A percentile compares a stretch with the other conserved stretches of the same genome.
Evolutionary conservation across 768 basidiomycete species (phyloP).

Genomic region (Kwoniella pini): DNA sequence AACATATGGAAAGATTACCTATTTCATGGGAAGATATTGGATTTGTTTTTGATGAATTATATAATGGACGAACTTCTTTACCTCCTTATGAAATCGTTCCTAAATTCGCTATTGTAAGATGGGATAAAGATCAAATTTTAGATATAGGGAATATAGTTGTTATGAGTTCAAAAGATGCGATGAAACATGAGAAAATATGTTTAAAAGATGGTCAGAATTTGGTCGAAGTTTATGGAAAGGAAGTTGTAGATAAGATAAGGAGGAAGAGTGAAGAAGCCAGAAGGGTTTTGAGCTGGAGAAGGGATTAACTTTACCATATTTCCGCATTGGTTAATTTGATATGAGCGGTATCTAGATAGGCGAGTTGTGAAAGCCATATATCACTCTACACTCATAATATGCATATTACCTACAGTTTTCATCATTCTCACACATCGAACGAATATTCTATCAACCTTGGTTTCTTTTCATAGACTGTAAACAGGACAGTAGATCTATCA

Average conservation of each 20-base stretch:
- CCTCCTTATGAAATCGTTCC: conserved; percentile 75
- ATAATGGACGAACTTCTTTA: conserved; percentile 69
- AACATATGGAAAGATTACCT: conserved; percentile 56
- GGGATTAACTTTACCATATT: too few species aligned
- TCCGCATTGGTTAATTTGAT: too few species aligned
- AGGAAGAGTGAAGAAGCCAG: conserved; percentile 65
- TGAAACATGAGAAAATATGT: conserved; percentile 61
- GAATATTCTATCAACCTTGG: too few species aligned
- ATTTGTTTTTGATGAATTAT: conserved; percentile 82
- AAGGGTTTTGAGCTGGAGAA: conserved; percentile 49
- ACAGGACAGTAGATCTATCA: too few species aligned
- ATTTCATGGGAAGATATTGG: conserved; percentile 81
- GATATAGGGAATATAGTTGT: conserved; percentile 80
- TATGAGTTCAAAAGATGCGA: conserved; percentile 74
- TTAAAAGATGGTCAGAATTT: conserved; percentile 56
- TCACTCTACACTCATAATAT: too few species aligned
- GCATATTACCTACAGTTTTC: too few species aligned
- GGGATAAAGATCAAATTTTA: conserved; percentile 70
- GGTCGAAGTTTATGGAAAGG: conserved; percentile 70
- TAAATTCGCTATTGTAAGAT: conserved; percentile 74
- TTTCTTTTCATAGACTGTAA: too few species aligned
- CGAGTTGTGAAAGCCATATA: too few species aligned
- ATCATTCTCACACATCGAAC: too few species aligned
- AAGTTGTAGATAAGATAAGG: conserved; percentile 64
- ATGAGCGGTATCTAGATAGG: too few species aligned